Conservation (phyloP, 2,329 filamentous ascomycete species). For the Trichoderma brevicompactum region DNA sequence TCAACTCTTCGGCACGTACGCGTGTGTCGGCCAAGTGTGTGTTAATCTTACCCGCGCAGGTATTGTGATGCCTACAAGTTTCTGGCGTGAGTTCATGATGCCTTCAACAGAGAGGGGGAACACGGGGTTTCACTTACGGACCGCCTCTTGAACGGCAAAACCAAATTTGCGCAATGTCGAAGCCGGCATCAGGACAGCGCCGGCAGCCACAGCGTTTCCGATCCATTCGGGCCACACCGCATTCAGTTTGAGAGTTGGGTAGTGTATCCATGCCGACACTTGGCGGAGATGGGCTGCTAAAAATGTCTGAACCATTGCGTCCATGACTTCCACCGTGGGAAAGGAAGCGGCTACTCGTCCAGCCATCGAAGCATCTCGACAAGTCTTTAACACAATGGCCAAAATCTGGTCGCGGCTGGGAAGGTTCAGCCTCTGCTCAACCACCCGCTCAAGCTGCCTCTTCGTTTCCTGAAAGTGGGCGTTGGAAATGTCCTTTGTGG, state of each 20-base stretch:
- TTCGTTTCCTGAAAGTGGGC: conserved; percentile 47
- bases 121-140: conserved; percentile 44
- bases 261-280: conserved; percentile 65
- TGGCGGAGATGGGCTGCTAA: conserved; percentile 60
- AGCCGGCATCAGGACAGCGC: conserved; percentile 62
- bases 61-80: conserved; percentile 38
- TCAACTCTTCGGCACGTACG: neutral
- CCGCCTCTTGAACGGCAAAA: conserved; percentile 57
- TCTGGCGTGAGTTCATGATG: neutral
- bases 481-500: conserved; percentile 45
- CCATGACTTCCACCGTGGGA: conserved; percentile 62
- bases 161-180: conserved; percentile 65
- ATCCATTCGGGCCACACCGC: conserved; percentile 62
- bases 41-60: conserved; percentile 38
- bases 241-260: conserved; percentile 61
- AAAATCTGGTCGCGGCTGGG: conserved; percentile 64
- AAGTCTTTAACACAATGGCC: conserved; percentile 65
- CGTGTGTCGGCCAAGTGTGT: neutral
- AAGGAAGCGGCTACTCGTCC: conserved; percentile 63
- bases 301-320: conserved; percentile 65
- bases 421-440: conserved; percentile 51
- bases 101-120: neutral
- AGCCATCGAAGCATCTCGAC: conserved; percentile 54
- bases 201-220: conserved; percentile 62
- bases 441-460: conserved; percentile 46